These are phyloP conservation scores for Solanum ossicruentum DNA, from an alignment of 257 asterid genomes.

Conservation along the genomic window DNA sequence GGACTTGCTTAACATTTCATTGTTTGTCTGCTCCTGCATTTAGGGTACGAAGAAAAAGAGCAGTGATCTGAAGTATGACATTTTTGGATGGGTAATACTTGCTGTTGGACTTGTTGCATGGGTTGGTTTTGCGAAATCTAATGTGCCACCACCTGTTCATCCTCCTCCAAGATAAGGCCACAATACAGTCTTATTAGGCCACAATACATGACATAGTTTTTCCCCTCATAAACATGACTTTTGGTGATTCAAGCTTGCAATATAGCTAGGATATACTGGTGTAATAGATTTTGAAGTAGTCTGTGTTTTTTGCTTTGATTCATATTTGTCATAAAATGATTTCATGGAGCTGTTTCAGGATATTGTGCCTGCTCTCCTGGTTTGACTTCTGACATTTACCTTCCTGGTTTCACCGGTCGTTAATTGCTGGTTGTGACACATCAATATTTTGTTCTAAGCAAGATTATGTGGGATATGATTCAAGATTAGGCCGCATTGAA, in stretches of 20 bases:
- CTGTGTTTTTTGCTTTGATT: background rate
- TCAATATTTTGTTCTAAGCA: background rate
- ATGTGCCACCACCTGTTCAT: conserved; percentile 20
- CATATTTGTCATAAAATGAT: background rate
- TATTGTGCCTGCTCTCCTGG: background rate
- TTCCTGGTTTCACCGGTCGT: background rate
- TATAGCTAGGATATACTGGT: background rate
- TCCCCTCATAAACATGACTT: background rate
- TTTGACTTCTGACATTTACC: background rate
- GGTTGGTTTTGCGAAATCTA: conserved; percentile 49
- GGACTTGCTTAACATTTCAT: background rate
- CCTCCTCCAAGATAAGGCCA: conserved; percentile 34
- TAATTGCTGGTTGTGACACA: background rate
- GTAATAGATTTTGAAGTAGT: background rate
- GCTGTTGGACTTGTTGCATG: conserved; percentile 57
- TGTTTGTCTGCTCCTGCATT: background rate
- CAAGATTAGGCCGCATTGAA: background rate
- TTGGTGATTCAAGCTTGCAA: background rate
- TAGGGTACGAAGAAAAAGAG: conserved; percentile 33
- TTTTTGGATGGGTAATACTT: conserved; percentile 60
- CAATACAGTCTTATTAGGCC: background rate
- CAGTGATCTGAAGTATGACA: conserved; percentile 54
- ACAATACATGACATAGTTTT: background rate
- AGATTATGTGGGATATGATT: background rate
- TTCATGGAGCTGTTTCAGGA: background rate